Base-by-base conservation (phyloP, 192 early-diverging fungal genomes). In the Dimargaris verticillata region DNA sequence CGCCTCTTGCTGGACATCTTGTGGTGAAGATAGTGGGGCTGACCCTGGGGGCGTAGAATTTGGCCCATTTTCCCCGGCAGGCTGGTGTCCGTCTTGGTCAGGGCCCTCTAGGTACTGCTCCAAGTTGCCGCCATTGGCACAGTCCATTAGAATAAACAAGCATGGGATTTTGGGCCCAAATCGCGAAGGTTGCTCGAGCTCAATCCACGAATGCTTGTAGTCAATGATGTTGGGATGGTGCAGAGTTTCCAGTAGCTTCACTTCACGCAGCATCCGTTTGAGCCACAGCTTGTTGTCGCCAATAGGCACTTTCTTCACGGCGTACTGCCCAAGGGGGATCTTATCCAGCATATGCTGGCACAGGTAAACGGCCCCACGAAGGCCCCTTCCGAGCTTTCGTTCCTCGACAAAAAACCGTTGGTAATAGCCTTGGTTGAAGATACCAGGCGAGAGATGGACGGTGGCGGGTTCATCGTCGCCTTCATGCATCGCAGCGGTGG, bases 351-450 rank as follows among this genome's bases (percentile, higher is more conserved):
- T 70, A 59, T 89, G 87, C 66, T 92, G 87, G 53, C 90, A 92
- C 0, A 92, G 74, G 72, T 85, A 94, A 10, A 97, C 95, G 11
- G 83, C 84, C 28, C 95, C 95, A 25, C 93, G 81, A 60, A 83
- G 79, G 0, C 95, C 95, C 61, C 86, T 79, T 18, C 95, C 95
- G 6, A 97, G 73, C 64, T 94, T 93, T 44, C 75, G 75, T 61
- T 84, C 72, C 63, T 95, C 91, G 2, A 87, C 73, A 67, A 97
- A 97, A 63, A 97, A 97, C 9, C 84, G 80, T 38, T 86, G 80
- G 63, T 97, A 97, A 66, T 97, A 97, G 6, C 95, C 95, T 62
- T 95, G 88, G 64, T 97, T 97, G 63, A 94, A 91, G 12, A 86
- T 79, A 53, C 77, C 72, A 1, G 72, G 75, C 2, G 81, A 75